A percentile compares a stretch with the other conserved stretches of the same genome.
These are phyloP conservation scores for Millerozyma miso DNA, from an alignment of 805 yeast species.

Conservation along the genomic window DNA sequence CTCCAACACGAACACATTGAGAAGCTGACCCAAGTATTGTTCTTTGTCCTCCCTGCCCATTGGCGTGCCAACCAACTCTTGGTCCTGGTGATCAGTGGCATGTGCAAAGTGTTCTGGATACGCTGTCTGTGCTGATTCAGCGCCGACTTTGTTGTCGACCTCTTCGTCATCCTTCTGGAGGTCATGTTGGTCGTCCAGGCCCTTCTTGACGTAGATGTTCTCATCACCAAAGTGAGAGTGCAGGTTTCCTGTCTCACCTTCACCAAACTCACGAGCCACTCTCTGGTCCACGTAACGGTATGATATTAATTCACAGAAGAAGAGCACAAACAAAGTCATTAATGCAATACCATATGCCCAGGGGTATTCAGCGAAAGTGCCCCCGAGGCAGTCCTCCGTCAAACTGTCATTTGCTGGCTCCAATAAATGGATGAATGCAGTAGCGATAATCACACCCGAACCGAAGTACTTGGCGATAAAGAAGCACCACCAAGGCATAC, in stretches of 20 bases:
- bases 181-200: conserved; percentile 24
- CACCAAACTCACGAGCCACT: not conserved
- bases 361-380: conserved; percentile 22
- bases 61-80: conserved; percentile 36
- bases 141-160: not conserved
- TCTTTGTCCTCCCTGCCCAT: conserved; percentile 34
- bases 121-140: not conserved
- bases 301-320: conserved; percentile 25
- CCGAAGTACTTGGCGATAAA: conserved; percentile 28
- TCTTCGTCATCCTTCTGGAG: conserved; percentile 16
- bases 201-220: conserved; percentile 24
- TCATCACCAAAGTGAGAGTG: conserved; percentile 57
- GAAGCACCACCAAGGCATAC: conserved; percentile 59
- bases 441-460: conserved; percentile 33
- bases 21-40: conserved; percentile 51
- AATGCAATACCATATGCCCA: conserved; percentile 31
- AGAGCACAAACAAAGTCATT: conserved; percentile 27
- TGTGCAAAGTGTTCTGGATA: conserved; percentile 43
- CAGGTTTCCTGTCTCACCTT: conserved; percentile 29
- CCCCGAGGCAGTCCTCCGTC: conserved; percentile 25
- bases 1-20: conserved; percentile 51
- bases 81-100: conserved; percentile 43
- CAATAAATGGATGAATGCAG: conserved; percentile 32
- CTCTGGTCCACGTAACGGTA: conserved; percentile 5
- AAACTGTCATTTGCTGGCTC: conserved; percentile 26